These are phyloP conservation scores for Pterulicium gracile DNA, from an alignment of 1,284 basidiomycete genomes.

Conservation along the genomic window DNA sequence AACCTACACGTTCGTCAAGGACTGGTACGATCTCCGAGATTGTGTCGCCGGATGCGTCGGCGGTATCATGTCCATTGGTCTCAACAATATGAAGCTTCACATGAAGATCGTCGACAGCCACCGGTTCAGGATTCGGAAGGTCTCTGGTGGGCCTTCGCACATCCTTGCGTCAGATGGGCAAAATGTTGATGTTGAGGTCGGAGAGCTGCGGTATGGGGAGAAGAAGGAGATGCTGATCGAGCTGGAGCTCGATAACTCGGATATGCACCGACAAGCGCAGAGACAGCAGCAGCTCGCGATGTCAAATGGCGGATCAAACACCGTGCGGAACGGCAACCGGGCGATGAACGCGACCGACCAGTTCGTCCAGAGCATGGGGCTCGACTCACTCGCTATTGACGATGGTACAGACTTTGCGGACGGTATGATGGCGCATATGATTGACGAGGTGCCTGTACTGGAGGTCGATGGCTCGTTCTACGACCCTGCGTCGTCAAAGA, in stretches of 20 bases:
- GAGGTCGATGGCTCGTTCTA: slow-evolving; percentile 90
- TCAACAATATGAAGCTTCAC: slow-evolving; percentile 85
- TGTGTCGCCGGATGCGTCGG: slow-evolving; percentile 87
- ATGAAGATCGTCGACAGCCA: slow-evolving; percentile 78
- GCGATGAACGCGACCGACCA: slow-evolving; percentile 66
- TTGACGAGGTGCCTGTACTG: slow-evolving; percentile 87
- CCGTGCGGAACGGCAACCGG: slow-evolving; percentile 18
- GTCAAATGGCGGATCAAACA: slow-evolving; percentile 16
- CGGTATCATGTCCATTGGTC: slow-evolving; percentile 87
- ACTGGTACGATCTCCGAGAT: slow-evolving; percentile 89
- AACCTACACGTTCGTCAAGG: slow-evolving; percentile 95
- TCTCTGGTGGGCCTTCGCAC: slow-evolving; percentile 74
- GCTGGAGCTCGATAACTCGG: slow-evolving; percentile 77
- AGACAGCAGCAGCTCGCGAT: slow-evolving; percentile 5
- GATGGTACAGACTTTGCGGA: slow-evolving; percentile 64
- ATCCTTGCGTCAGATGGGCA: slow-evolving; percentile 83
- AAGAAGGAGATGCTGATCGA: slow-evolving; percentile 91
- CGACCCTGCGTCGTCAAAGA: slow-evolving; percentile 74
- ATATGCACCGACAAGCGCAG: slow-evolving; percentile 27
- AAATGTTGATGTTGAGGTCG: slow-evolving; percentile 92
- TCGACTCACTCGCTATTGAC: slow-evolving; percentile 62
- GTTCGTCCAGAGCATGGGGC: slow-evolving; percentile 71
- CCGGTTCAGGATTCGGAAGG: slow-evolving; percentile 84
- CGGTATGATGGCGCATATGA: slow-evolving; percentile 84
- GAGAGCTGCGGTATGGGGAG: slow-evolving; percentile 86